Percentiles rank a stretch among this genome's conserved stretches.
Conservation (phyloP, 2,329 filamentous ascomycete genomes). For the Aotearoamyces nothofagi region DNA sequence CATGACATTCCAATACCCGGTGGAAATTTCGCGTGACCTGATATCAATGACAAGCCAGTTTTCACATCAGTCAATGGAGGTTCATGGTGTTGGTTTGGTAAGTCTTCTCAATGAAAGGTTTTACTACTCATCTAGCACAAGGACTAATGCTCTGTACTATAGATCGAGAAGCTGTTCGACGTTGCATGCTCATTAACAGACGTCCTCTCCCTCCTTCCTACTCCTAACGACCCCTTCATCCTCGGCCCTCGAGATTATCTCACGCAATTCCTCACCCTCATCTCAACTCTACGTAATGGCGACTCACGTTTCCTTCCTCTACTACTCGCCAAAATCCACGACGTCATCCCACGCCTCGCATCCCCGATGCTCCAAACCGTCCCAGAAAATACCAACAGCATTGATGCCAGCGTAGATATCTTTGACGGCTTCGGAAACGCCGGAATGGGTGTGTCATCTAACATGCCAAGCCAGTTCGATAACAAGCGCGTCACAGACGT, state of each 20-base stretch:
- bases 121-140: no score
- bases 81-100: conserved; percentile 61
- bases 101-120: conserved; percentile 18
- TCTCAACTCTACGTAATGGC: conserved; percentile 58
- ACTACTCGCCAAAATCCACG: conserved; percentile 59
- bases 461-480: conserved; percentile 11
- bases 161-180: conserved; percentile 68
- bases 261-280: conserved; percentile 49
- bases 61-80: conserved; percentile 56
- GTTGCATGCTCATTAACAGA: conserved; percentile 60
- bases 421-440: conserved; percentile 52
- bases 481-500: conserved; percentile 6
- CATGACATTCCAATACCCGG: conserved; percentile 47
- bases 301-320: conserved; percentile 65
- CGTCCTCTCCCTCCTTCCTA: conserved; percentile 50
- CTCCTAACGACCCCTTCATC: conserved; percentile 45
- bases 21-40: conserved; percentile 46
- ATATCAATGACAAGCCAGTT: conserved; percentile 55
- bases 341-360: conserved; percentile 48
- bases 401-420: conserved; percentile 33
- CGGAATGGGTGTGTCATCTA: conserved; percentile 31
- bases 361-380: conserved; percentile 44
- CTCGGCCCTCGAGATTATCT: conserved; percentile 60
- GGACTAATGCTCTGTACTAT: conserved; percentile 3
- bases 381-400: conserved; percentile 27